These are phyloP conservation scores for Melastoma malabathricum DNA, from an alignment of 345 rosid genomes.

Conservation along the genomic window DNA sequence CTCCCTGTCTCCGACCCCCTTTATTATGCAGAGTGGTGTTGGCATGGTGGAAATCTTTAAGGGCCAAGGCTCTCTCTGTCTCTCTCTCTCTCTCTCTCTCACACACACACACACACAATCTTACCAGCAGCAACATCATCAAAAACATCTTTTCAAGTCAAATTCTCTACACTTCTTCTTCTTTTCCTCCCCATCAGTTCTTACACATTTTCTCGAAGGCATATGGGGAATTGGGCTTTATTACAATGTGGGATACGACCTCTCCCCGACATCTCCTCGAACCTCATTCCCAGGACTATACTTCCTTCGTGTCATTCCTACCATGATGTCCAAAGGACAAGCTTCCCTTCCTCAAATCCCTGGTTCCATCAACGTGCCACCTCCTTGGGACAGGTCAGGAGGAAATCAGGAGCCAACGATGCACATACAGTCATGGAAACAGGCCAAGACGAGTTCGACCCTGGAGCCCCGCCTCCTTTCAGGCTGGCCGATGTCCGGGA, in stretches of 20 bases:
- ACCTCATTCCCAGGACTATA: constrained; percentile 3
- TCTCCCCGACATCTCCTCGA: constrained; percentile 36
- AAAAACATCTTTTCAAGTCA: background rate
- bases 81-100: background rate
- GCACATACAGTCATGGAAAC: background rate
- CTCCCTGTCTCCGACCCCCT: too few species aligned
- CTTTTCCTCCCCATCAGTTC: background rate
- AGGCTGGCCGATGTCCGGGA: constrained; percentile 55
- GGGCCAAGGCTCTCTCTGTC: background rate
- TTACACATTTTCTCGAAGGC: background rate
- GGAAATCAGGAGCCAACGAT: too few species aligned
- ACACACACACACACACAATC: background rate
- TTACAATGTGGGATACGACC: constrained; percentile 71
- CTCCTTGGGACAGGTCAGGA: background rate
- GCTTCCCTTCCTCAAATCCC: background rate
- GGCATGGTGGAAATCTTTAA: too few species aligned
- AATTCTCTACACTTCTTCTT: background rate
- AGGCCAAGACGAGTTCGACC: constrained; percentile 20
- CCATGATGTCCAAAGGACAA: too few species aligned
- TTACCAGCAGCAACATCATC: too few species aligned
- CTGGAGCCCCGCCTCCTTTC: constrained; percentile 56
- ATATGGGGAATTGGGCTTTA: constrained; percentile 55
- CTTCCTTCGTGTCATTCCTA: too few species aligned
- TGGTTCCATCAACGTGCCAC: background rate
- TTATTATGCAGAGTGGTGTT: too few species aligned